A percentile compares a stretch with the other conserved stretches of the same genome.
These are phyloP conservation scores for Citrus australasica DNA, from an alignment of 345 rosid genomes.

Conservation along the genomic window DNA sequence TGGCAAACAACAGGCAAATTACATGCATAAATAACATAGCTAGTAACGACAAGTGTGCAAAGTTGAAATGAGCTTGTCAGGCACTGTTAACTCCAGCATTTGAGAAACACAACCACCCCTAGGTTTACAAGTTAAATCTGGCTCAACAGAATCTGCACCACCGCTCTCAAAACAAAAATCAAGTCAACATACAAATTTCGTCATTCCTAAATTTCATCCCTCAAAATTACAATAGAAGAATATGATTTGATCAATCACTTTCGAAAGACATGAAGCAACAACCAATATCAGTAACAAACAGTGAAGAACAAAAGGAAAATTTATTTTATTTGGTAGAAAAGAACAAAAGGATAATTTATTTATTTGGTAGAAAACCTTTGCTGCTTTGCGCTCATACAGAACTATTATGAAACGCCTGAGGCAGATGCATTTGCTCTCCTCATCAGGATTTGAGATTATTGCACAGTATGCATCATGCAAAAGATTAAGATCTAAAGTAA, in stretches of 20 bases:
- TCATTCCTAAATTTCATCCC: background rate
- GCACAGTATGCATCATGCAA: constrained; percentile 94
- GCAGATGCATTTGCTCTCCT: constrained; percentile 92
- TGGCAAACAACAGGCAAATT: background rate
- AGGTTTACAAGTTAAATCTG: background rate
- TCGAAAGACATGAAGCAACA: background rate
- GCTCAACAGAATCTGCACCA: background rate
- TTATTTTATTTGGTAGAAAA: constrained; percentile 4
- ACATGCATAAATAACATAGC: background rate
- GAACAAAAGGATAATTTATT: constrained; percentile 7
- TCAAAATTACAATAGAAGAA: background rate
- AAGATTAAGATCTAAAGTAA: constrained; percentile 80
- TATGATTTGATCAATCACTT: background rate
- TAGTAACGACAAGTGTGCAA: background rate
- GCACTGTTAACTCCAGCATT: background rate
- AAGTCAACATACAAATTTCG: background rate
- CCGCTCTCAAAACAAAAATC: background rate
- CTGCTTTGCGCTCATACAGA: constrained; percentile 76
- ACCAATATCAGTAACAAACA: background rate
- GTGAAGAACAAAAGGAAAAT: constrained; percentile 3
- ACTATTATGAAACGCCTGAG: constrained; percentile 87
- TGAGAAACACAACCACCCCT: background rate
- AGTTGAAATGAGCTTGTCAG: background rate
- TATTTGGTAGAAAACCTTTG: constrained; percentile 54
- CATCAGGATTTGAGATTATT: constrained; percentile 95